Percentiles rank a stretch among this genome's conserved stretches.
Conservation (phyloP, 768 basidiomycete genomes). For the Antrodiella citrinella region DNA sequence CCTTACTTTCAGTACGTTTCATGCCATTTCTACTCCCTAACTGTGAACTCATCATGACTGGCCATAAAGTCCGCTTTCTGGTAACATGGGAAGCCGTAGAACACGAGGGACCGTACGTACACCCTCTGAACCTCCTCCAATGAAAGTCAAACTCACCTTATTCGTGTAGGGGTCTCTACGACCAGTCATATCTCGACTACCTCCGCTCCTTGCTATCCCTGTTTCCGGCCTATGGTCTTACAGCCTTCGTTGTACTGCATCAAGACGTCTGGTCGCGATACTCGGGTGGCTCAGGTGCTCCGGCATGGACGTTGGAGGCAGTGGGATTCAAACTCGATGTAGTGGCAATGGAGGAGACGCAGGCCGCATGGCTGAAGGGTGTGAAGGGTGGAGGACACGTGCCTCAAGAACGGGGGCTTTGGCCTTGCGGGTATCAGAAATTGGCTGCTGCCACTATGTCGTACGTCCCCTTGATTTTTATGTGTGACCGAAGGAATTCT, state of each 20-base stretch:
- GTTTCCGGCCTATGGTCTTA: constrained; percentile 64
- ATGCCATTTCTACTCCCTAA: neutral
- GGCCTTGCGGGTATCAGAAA: constrained; percentile 94
- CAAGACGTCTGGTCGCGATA: constrained; percentile 97
- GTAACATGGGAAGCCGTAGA: constrained; percentile 98
- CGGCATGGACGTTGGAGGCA: constrained; percentile 87
- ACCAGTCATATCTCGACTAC: constrained; percentile 76
- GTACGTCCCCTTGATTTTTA: constrained; percentile 35
- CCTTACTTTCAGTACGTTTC: constrained; percentile 67
- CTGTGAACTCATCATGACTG: neutral
- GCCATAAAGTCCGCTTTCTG: constrained; percentile 73
- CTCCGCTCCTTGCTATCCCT: constrained; percentile 59
- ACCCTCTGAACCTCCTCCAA: too few relatives aligned
- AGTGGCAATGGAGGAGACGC: constrained; percentile 62
- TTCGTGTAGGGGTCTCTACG: constrained; percentile 76
- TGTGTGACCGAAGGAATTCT: neutral
- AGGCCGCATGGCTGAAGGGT: constrained; percentile 83
- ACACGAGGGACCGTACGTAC: constrained; percentile 81
- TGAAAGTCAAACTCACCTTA: too few relatives aligned
- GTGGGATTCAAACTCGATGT: constrained; percentile 75
- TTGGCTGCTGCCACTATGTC: constrained; percentile 91
- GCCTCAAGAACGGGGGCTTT: constrained; percentile 65
- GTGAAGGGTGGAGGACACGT: constrained; percentile 68
- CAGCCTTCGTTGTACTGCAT: constrained; percentile 75
- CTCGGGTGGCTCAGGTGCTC: constrained; percentile 91